Evolutionary conservation across 1,284 basidiomycete genomes (phyloP).

Genomic region (Phylloporus sp.): DNA sequence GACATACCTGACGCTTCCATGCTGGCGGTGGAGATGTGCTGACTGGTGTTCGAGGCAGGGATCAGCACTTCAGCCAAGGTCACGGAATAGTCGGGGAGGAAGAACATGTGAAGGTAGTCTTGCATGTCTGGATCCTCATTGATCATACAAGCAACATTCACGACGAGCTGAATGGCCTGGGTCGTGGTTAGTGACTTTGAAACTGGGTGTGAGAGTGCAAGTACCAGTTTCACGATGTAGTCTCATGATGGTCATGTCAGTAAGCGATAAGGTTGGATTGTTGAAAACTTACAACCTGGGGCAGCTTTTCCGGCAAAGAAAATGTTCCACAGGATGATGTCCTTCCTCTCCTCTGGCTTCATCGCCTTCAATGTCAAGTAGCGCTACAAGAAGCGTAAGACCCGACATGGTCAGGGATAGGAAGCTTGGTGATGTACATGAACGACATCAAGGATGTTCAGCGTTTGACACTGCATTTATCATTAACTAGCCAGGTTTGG

Average conservation of each 20-base stretch:
- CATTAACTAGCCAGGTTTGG: neutral
- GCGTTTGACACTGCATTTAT: constrained; percentile 67
- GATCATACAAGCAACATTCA: constrained; percentile 84
- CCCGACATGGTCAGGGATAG: neutral
- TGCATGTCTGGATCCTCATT: constrained; percentile 89
- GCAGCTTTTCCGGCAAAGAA: constrained; percentile 93
- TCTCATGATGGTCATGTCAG: constrained; percentile 43
- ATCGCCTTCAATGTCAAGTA: constrained; percentile 84
- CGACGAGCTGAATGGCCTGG: constrained; percentile 88
- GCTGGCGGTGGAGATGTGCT: constrained; percentile 94
- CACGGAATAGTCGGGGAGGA: constrained; percentile 89
- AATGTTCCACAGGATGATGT: constrained; percentile 78
- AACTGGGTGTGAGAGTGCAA: no score
- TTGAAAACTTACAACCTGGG: constrained; percentile 64
- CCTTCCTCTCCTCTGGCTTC: constrained; percentile 77
- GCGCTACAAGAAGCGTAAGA: constrained; percentile 48
- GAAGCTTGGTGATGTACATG: constrained; percentile 53
- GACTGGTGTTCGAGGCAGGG: constrained; percentile 88
- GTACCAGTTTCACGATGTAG: constrained; percentile 78
- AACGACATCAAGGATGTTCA: constrained; percentile 87
- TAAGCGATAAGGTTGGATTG: neutral
- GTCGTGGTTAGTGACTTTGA: constrained; percentile 1
- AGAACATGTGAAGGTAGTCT: constrained; percentile 81
- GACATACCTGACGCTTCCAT: constrained; percentile 89
- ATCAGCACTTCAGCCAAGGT: constrained; percentile 90